Evolutionary conservation across 1,284 basidiomycete species (phyloP).

Genomic region (Mycosarcoma maydis): DNA sequence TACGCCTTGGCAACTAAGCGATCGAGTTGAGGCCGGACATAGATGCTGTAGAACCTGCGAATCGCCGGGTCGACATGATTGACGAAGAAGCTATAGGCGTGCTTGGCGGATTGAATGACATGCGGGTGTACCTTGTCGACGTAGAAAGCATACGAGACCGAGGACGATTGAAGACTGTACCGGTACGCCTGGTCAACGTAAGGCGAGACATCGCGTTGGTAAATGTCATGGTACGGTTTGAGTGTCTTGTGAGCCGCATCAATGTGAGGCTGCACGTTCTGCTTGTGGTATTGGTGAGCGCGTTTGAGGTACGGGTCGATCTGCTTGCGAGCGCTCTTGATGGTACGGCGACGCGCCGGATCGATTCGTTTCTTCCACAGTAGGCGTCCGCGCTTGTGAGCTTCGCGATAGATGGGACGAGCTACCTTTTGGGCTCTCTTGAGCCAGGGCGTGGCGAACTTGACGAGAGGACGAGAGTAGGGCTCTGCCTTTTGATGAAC

Average conservation of each 20-base stretch:
- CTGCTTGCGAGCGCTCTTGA: constrained; percentile 50
- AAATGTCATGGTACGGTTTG: constrained; percentile 62
- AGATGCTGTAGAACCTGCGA: constrained; percentile 52
- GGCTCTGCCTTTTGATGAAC: constrained; percentile 50
- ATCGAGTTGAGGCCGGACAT: constrained; percentile 58
- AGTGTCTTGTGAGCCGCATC: constrained; percentile 46
- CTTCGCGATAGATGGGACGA: constrained; percentile 46
- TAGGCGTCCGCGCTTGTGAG: constrained; percentile 41
- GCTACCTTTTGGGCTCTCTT: constrained; percentile 40
- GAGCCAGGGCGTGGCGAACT: constrained; percentile 42
- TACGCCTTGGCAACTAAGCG: constrained; percentile 50
- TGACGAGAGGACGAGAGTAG: constrained; percentile 55
- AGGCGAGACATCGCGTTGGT: constrained; percentile 64
- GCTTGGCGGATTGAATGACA: constrained; percentile 40
- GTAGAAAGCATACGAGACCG: constrained; percentile 52
- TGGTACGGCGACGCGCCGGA: constrained; percentile 46
- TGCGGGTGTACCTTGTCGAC: constrained; percentile 59
- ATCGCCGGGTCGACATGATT: constrained; percentile 54
- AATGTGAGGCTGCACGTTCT: constrained; percentile 59
- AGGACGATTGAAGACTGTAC: constrained; percentile 41
- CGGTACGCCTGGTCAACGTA: constrained; percentile 50
- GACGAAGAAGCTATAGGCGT: constrained; percentile 51
- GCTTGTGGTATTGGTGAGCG: constrained; percentile 54
- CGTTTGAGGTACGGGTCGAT: constrained; percentile 55
- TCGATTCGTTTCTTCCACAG: constrained; percentile 59